Conservation (phyloP, 805 yeast genomes). For the Gaillardinia entomophila region DNA sequence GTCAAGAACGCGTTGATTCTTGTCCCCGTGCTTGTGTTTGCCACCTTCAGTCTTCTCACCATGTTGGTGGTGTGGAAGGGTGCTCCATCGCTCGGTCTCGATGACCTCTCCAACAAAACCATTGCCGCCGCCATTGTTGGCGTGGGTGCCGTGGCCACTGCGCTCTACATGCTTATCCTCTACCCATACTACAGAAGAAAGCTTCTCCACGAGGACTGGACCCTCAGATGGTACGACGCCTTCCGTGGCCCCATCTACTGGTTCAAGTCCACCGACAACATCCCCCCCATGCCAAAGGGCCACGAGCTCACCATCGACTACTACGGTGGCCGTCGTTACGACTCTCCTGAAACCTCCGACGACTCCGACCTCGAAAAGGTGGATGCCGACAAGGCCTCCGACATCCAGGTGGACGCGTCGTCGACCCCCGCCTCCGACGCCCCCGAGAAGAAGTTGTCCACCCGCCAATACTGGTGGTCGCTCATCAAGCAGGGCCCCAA, state of each 20-base stretch:
- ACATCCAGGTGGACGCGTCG: constrained; percentile 4
- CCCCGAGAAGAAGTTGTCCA: constrained; percentile 21
- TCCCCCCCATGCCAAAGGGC: constrained; percentile 66
- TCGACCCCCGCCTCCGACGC: constrained; percentile 6
- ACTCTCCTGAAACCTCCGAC: constrained; percentile 6
- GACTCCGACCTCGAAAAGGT: constrained; percentile 9
- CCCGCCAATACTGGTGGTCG: constrained; percentile 35
- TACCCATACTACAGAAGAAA: constrained; percentile 60
- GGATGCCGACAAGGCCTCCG: constrained; percentile 10
- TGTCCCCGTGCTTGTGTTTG: constrained; percentile 57
- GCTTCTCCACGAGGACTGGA: constrained; percentile 61
- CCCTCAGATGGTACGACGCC: constrained; percentile 51
- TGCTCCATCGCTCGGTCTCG: constrained; percentile 60
- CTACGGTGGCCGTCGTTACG: constrained; percentile 53
- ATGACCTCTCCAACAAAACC: constrained; percentile 46
- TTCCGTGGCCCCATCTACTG: constrained; percentile 50
- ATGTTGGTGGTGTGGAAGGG: constrained; percentile 81
- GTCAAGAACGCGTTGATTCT: constrained; percentile 50
- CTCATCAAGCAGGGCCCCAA: constrained; percentile 41
- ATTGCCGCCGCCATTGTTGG: constrained; percentile 59
- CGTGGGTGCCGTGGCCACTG: constrained; percentile 53
- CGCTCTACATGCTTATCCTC: constrained; percentile 47
- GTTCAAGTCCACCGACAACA: constrained; percentile 50
- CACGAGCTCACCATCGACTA: constrained; percentile 53
- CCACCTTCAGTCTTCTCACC: constrained; percentile 57